Base-by-base conservation (phyloP, 164 flowering plant genomes). In the Magnolia kwangsiensis region DNA sequence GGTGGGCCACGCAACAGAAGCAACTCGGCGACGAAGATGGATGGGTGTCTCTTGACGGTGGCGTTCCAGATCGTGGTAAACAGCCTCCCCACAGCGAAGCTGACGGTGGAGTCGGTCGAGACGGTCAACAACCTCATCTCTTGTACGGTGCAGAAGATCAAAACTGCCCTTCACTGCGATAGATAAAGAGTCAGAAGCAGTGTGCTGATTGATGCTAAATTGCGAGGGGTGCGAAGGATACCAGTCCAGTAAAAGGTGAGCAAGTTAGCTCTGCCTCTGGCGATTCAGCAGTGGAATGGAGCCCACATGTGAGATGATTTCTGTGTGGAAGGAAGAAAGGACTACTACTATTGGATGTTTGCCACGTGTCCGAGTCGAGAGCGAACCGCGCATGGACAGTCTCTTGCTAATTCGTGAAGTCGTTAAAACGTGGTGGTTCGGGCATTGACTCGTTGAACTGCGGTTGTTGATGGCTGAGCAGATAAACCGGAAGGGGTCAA, bases 71-170 rank as follows among this genome's bases (percentile, higher is more conserved):
- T 96, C 20, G 78, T 96, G 69, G 98, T 96, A 77, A 96, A 91
- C 76, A 94, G 89, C 76, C 83, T 96, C 8, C 99, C 99, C 5
- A 89, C 96, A 24, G 99, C 96, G 7, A 96, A 92, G 84, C 94
- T 96, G 69, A 96, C 97, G 23, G 95, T 90, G 50, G 99, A 94
- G 67, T 96, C 99, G 23, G 98, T 96, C 64, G 98, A 94, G 82
- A 96, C 99, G 2, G 99, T 96, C 51, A 92, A 92, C 81, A 96
- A 94, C 59, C 93, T 96, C 71, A 96, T 96, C 50, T 91, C 95
- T 0, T 94, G 98, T 84, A 96, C 99, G 29, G 94, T 96, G 20
- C 99, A 96, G 81, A 94, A 96, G 80, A 94, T 96, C 87, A 94
- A 90, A 77, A 91, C 94, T 5, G 98, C 98, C 50, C 94, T 96